Conservation (phyloP, 1,139 yeast genomes). For the Debaryomyces psychrophilus region DNA sequence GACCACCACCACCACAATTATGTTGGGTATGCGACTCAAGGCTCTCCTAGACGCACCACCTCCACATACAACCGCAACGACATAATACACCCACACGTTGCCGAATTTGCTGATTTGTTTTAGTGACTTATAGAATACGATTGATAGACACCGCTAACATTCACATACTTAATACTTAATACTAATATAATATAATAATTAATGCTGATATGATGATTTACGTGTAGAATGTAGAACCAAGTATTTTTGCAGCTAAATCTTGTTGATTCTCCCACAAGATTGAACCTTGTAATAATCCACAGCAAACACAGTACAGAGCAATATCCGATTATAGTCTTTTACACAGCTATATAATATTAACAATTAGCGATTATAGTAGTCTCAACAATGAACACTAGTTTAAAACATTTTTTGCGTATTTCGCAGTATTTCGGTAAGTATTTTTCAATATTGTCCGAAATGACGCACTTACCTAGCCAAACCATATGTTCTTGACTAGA, state of each 20-base stretch:
- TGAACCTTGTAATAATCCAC: too few species aligned
- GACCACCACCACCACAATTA: constrained; percentile 4
- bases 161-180: constrained; percentile 5
- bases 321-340: too few species aligned
- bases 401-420: too few species aligned
- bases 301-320: too few species aligned
- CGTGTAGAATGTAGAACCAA: too few species aligned
- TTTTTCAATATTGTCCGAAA: background rate
- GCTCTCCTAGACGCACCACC: constrained; percentile 5
- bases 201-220: background rate
- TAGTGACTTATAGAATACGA: constrained; percentile 19
- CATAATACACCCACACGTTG: constrained; percentile 45
- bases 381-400: too few species aligned
- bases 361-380: too few species aligned
- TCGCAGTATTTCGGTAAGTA: too few species aligned
- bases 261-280: too few species aligned
- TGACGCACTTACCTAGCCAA: background rate
- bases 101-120: constrained; percentile 53
- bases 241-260: too few species aligned
- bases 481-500: constrained; percentile 22
- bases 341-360: too few species aligned
- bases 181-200: constrained; percentile 9
- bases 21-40: constrained; percentile 1
- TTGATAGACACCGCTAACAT: background rate
- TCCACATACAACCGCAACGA: constrained; percentile 5